These are phyloP conservation scores for Theileria equi DNA, from an alignment of 169 alveolate genomes.

Conservation along the genomic window DNA sequence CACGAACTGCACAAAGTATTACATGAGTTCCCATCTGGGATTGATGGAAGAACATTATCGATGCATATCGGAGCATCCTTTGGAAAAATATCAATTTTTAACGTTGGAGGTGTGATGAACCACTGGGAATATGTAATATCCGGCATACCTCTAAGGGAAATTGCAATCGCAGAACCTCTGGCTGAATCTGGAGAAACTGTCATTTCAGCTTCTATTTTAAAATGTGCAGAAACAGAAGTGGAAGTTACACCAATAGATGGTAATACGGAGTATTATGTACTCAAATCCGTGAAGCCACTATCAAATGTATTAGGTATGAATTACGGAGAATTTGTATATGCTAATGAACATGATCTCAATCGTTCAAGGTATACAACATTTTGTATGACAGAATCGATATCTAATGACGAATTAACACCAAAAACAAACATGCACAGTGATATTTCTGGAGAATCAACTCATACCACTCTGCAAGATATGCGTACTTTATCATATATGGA, in stretches of 20 bases:
- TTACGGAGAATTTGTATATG: constrained; percentile 25
- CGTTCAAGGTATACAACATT: too few relatives aligned
- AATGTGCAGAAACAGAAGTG: constrained; percentile 11
- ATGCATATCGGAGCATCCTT: constrained; percentile 78
- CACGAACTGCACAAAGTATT: constrained; percentile 75
- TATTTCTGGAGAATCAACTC: too few relatives aligned
- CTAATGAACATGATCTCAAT: constrained; percentile 44
- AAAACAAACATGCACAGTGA: too few relatives aligned
- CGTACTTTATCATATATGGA: too few relatives aligned
- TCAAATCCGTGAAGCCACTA: neutral
- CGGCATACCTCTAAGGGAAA: constrained; percentile 78
- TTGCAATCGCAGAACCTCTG: constrained; percentile 72
- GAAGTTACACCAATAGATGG: constrained; percentile 6
- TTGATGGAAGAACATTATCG: constrained; percentile 31
- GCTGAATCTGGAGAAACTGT: constrained; percentile 80
- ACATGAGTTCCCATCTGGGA: constrained; percentile 74
- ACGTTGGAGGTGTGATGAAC: constrained; percentile 78
- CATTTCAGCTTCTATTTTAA: constrained; percentile 62
- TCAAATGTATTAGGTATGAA: constrained; percentile 34
- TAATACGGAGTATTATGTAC: constrained; percentile 12
- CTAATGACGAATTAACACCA: too few relatives aligned
- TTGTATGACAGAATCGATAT: too few relatives aligned
- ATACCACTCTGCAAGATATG: too few relatives aligned
- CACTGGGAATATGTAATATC: constrained; percentile 73
- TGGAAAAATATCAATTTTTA: constrained; percentile 73